Conservation (phyloP, 495 filamentous ascomycete species). For the Penicillium pancosmium region DNA sequence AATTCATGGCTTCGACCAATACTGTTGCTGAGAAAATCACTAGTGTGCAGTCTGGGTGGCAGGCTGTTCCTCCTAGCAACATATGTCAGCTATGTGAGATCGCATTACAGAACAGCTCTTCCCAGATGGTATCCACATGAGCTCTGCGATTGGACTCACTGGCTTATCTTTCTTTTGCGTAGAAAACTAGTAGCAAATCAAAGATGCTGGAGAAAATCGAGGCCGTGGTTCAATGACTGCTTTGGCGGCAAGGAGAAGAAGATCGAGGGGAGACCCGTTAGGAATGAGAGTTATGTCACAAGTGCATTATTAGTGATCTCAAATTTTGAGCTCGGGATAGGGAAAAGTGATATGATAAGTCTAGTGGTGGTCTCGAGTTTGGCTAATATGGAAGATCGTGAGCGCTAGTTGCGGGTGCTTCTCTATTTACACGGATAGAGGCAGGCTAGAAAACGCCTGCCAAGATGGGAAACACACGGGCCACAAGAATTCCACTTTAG, state of each 20-base stretch:
- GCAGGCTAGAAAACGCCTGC: conserved; percentile 12
- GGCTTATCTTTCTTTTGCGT: background rate
- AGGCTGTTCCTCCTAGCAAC: conserved; percentile 29
- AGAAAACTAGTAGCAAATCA: background rate
- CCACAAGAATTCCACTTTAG: conserved; percentile 20
- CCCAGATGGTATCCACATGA: conserved; percentile 9
- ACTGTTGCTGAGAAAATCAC: conserved; percentile 7
- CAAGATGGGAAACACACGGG: conserved; percentile 19
- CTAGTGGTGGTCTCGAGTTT: background rate
- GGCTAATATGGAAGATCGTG: conserved; percentile 21
- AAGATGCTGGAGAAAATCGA: background rate
- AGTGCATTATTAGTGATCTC: conserved; percentile 15
- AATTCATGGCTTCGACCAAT: conserved; percentile 14
- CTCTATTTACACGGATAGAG: conserved; percentile 23
- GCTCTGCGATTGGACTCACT: conserved; percentile 4
- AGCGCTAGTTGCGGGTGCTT: conserved; percentile 11
- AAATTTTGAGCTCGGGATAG: background rate
- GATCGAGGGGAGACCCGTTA: conserved; percentile 16
- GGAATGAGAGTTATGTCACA: conserved; percentile 33
- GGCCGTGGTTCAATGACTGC: background rate
- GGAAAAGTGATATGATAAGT: no score
- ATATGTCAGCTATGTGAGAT: conserved; percentile 31
- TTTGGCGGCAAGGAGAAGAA: conserved; percentile 8
- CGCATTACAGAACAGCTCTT: conserved; percentile 12
- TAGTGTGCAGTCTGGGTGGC: conserved; percentile 11